Base-by-base conservation (phyloP, 805 yeast genomes). In the Nematodospora valgi region DNA sequence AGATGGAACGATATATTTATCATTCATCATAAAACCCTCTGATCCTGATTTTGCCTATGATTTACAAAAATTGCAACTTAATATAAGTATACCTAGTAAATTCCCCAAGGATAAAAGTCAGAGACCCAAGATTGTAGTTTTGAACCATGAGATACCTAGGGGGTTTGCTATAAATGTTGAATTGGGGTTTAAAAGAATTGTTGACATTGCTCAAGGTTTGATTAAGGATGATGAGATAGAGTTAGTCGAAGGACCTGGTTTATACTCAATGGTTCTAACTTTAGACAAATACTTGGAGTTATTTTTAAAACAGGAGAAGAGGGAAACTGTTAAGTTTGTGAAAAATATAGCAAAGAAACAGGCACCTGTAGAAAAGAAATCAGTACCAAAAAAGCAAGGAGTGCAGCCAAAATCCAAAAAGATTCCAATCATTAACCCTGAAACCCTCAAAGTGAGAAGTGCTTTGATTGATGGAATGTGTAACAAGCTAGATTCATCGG, bases 31-130 rank as follows among this genome's bases (percentile, higher is more conserved):
- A 30, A 48, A 46, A 14, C 89, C 89, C 0, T 65, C 80, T 0
- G 89, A 82, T 50, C 88, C 88, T 0, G 83, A 82, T 29, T 83
- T 84, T 49, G 82, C 88, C 0, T 82, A 68, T 48, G 86, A 80
- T 35, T 54, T 83, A 20, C 70, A 68, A 3, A 47, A 52, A n/a
- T 62, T 83, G 37, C 68, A 72, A 32, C 48, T 82, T 21, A 70
- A 75, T 29, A 52, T 84, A 21, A 55, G 66, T 24, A 62, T 83
- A 3, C 86, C 91, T 0, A 48, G 56, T 2, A 59, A 58, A 22
- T 83, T 80, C 46, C 87, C 87, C 0, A 43, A 52, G 19, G 48
- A 48, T 12, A 48, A 49, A n/a, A 6, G 21, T 4, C 39, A 36
- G 18, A 33, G 14, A 25, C 85, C 87, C 1, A 57, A 68, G 11